Evolutionary conservation across 2,329 filamentous ascomycete genomes (phyloP).

Genomic region (Didymella pomorum): DNA sequence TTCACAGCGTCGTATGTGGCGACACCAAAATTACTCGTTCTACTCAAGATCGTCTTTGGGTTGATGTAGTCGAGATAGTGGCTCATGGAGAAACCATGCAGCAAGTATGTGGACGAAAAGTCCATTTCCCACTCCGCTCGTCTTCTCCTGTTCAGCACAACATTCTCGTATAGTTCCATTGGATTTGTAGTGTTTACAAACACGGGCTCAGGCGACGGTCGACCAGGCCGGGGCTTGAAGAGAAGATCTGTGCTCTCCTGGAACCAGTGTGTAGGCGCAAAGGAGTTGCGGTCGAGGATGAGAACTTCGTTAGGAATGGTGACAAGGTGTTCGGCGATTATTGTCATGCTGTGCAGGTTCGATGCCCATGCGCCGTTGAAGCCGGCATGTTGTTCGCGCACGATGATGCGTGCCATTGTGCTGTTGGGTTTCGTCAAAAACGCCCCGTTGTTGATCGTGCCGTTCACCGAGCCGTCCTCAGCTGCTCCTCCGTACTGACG

Average conservation of each 20-base stretch:
- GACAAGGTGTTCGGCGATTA: background rate
- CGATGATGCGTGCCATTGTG: conserved; percentile 29
- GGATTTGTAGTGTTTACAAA: background rate
- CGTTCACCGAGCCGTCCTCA: background rate
- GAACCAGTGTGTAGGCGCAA: background rate
- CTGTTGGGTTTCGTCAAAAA: conserved; percentile 27
- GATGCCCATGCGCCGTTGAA: conserved; percentile 29
- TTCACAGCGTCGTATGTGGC: conserved; percentile 28
- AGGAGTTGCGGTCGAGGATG: background rate
- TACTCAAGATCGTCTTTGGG: conserved; percentile 22
- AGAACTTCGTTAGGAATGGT: background rate
- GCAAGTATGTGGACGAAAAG: conserved; percentile 25
- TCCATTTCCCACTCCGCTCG: conserved; percentile 30
- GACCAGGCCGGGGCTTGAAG: background rate
- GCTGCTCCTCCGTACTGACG: background rate
- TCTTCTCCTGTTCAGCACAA: conserved; percentile 15
- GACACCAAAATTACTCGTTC: conserved; percentile 30
- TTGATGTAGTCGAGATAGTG: conserved; percentile 19
- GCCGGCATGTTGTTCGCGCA: conserved; percentile 25
- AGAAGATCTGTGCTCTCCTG: background rate
- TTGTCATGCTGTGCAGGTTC: conserved; percentile 21
- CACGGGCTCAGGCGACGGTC: background rate
- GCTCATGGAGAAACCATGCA: conserved; percentile 27
- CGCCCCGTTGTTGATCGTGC: conserved; percentile 31
- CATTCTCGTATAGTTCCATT: conserved; percentile 18